These are phyloP conservation scores for Cyphellophora europaea DNA, from an alignment of 2,329 filamentous ascomycete species.

Conservation along the genomic window DNA sequence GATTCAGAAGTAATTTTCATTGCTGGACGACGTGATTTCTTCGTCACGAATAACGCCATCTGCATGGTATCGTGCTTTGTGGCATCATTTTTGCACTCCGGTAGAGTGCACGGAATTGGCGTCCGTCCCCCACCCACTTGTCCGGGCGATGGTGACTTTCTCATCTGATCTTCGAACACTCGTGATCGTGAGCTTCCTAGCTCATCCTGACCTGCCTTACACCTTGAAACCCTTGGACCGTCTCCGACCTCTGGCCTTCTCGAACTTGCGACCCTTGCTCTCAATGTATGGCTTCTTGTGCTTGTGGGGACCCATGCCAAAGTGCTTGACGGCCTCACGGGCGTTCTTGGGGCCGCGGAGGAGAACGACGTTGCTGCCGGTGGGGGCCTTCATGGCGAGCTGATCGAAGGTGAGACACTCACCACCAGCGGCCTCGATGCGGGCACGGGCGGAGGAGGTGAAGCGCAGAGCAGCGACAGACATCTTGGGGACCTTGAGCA, in stretches of 20 bases:
- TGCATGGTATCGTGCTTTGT: too few relatives aligned
- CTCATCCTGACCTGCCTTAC: too few relatives aligned
- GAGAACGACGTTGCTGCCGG: conserved; percentile 92
- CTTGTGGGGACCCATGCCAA: conserved; percentile 95
- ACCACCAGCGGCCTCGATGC: conserved; percentile 87
- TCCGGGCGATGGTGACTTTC: too few relatives aligned
- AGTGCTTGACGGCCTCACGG: conserved; percentile 97
- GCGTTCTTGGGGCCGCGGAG: conserved; percentile 97
- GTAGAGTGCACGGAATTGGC: too few relatives aligned
- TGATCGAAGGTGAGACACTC: conserved; percentile 95
- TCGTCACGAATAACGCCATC: too few relatives aligned
- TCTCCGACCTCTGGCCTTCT: conserved; percentile 97
- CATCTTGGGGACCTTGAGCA: conserved; percentile 82
- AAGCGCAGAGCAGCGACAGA: conserved; percentile 91
- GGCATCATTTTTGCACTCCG: too few relatives aligned
- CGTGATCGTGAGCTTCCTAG: too few relatives aligned
- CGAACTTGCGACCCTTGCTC: conserved; percentile 99
- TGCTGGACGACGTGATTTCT: too few relatives aligned
- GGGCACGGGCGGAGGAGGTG: conserved; percentile 88
- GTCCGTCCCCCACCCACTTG: too few relatives aligned
- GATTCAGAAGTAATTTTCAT: too few relatives aligned
- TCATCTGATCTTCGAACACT: too few relatives aligned
- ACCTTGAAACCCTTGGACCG: conserved; percentile 99
- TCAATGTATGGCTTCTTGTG: conserved; percentile 98
- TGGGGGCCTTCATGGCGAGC: conserved; percentile 89